phyloP scores from a whole-genome alignment of 2,329 filamentous ascomycete genomes.

The Pseudogymnoascus sp. region DNA sequence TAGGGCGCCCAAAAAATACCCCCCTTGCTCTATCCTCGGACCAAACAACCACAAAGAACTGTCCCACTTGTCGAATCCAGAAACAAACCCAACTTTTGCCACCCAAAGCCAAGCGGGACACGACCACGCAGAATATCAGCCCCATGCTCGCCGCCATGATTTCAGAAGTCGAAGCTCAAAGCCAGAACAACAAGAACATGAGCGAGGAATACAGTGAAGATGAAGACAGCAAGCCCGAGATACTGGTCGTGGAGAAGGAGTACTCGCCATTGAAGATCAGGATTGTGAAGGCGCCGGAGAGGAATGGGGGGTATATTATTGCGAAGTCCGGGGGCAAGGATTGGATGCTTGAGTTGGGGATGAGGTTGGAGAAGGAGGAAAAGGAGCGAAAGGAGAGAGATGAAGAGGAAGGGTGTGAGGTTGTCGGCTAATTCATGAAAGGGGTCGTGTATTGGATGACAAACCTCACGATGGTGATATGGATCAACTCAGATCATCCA shows the following conservation, averaged over 20 bases:
- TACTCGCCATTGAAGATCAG: neutral
- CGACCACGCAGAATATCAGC: neutral
- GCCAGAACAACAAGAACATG: neutral
- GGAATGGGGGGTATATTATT: neutral
- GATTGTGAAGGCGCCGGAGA: neutral
- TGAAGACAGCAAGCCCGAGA: neutral
- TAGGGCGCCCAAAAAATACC: neutral
- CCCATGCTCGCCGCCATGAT: neutral
- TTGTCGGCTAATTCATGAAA: neutral
- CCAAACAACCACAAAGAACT: neutral
- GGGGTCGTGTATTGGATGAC: neutral
- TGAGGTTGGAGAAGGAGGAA: conserved; percentile 2
- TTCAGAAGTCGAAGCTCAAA: neutral
- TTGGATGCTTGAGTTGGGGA: conserved; percentile 1
- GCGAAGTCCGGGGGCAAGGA: neutral
- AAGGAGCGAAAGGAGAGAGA: neutral
- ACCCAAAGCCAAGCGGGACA: neutral
- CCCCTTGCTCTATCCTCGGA: neutral
- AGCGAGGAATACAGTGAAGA: neutral
- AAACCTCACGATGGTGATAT: neutral
- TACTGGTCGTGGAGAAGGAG: neutral
- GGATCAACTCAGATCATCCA: neutral
- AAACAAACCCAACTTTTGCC: neutral
- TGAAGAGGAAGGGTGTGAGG: neutral
- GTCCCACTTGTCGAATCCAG: neutral